Evolutionary conservation across 164 flowering plant species (phyloP).

Genomic region (Nymphaea colorata): DNA sequence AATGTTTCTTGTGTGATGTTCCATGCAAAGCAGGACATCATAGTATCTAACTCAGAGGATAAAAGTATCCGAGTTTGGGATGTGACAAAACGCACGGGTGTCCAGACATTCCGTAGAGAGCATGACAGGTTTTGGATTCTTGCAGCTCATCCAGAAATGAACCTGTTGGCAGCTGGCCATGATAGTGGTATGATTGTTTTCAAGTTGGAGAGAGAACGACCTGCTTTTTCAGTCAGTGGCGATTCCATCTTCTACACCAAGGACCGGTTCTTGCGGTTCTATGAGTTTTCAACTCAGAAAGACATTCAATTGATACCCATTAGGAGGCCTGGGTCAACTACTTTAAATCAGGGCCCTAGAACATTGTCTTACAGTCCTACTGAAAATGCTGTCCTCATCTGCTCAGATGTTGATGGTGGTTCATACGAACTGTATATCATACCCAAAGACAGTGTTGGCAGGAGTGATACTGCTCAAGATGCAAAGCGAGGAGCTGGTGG

Average conservation of each 20-base stretch:
- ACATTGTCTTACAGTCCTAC: slow-evolving; percentile 83
- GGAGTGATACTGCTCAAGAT: slow-evolving; percentile 58
- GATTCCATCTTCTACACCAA: slow-evolving; percentile 58
- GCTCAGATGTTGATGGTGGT: slow-evolving; percentile 88
- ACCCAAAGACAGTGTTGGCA: slow-evolving; percentile 60
- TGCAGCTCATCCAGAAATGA: slow-evolving; percentile 78
- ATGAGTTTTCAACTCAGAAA: slow-evolving; percentile 61
- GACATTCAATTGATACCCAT: slow-evolving; percentile 68
- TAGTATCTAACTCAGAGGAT: slow-evolving; percentile 77
- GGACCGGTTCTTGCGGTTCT: slow-evolving; percentile 68
- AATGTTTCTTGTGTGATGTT: slow-evolving; percentile 91
- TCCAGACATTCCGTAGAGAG: slow-evolving; percentile 91
- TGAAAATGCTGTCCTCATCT: slow-evolving; percentile 71
- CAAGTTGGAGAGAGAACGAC: slow-evolving; percentile 86
- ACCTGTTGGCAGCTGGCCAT: slow-evolving; percentile 88
- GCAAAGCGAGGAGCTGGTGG: slow-evolving; percentile 79
- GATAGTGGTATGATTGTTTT: slow-evolving; percentile 88
- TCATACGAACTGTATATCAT: slow-evolving; percentile 73
- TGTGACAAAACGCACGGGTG: slow-evolving; percentile 70
- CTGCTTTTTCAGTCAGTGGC: slow-evolving; percentile 73
- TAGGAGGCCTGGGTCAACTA: slow-evolving; percentile 65
- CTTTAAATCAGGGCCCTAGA: slow-evolving; percentile 69
- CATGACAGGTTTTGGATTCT: slow-evolving; percentile 79
- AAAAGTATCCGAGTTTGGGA: slow-evolving; percentile 90
- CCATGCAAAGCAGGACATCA: slow-evolving; percentile 64